Conservation (phyloP, 2,329 filamentous ascomycete species). For the Xylariaceae sp. region DNA sequence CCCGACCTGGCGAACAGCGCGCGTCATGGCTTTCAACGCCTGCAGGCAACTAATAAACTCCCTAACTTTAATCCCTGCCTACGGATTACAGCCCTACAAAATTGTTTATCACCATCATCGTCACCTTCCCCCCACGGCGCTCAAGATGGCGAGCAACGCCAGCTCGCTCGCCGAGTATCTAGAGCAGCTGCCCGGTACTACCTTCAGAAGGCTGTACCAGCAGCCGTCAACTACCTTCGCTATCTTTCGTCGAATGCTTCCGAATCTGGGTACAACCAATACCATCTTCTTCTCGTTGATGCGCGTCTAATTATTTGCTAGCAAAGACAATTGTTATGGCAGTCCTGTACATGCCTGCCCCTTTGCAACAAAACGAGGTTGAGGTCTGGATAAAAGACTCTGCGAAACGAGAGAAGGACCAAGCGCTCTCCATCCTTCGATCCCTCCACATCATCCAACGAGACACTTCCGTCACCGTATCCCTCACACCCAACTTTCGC, state of each 20-base stretch:
- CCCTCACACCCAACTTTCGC: slow-evolving; percentile 77
- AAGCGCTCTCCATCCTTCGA: slow-evolving; percentile 75
- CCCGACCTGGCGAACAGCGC: too few species aligned
- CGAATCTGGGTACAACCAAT: slow-evolving; percentile 66
- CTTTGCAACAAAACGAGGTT: slow-evolving; percentile 74
- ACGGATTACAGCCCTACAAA: too few species aligned
- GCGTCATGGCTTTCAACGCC: too few species aligned
- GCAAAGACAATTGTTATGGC: slow-evolving; percentile 96
- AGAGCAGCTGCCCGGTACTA: slow-evolving; percentile 83
- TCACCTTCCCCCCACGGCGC: slow-evolving; percentile 7
- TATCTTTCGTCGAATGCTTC: slow-evolving; percentile 95
- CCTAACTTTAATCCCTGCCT: too few species aligned
- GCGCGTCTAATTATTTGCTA: slow-evolving; percentile 30
- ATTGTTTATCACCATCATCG: slow-evolving; percentile 10
- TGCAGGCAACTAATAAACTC: too few species aligned
- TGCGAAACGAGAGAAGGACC: slow-evolving; percentile 67
- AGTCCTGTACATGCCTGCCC: slow-evolving; percentile 82
- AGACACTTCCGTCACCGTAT: slow-evolving; percentile 66
- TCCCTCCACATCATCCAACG: slow-evolving; percentile 82
- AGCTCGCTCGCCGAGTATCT: slow-evolving; percentile 77
- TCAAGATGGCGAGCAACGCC: slow-evolving; percentile 28
- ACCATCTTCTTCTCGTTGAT: neutral
- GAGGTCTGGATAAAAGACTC: slow-evolving; percentile 79
- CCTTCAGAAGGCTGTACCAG: slow-evolving; percentile 87
- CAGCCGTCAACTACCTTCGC: slow-evolving; percentile 93